Evolutionary conservation across 331 rosid species (phyloP).

Genomic region (Quercus tomentella): DNA sequence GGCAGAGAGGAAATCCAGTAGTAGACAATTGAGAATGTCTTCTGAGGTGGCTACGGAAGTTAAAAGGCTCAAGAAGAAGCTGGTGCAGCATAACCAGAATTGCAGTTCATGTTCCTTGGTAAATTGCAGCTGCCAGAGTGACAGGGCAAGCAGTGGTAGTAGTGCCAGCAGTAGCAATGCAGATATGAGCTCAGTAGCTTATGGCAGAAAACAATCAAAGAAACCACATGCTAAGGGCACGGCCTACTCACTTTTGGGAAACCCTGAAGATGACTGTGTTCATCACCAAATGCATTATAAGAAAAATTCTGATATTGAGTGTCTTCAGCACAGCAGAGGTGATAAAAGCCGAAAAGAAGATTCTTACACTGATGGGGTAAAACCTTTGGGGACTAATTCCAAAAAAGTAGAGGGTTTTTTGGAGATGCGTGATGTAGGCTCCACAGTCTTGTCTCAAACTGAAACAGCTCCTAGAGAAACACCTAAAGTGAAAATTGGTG

Average conservation of each 20-base stretch:
- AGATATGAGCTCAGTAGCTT: conserved; percentile 27
- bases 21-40: conserved; percentile 69
- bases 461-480: conserved; percentile 36
- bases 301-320: conserved; percentile 28
- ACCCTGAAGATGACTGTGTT: conserved; percentile 32
- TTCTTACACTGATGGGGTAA: conserved; percentile 21
- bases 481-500: conserved; percentile 60
- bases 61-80: conserved; percentile 84
- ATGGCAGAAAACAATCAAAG: conserved; percentile 62
- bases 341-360: conserved; percentile 21
- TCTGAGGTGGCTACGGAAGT: conserved; percentile 96
- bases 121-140: conserved; percentile 96
- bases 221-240: conserved; percentile 38
- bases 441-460: conserved; percentile 34
- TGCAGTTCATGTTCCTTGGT: conserved; percentile 85
- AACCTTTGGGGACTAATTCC: conserved; percentile 31
- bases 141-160: conserved; percentile 95
- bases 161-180: conserved; percentile 83
- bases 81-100: conserved; percentile 61
- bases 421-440: conserved; percentile 25
- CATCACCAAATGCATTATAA: conserved; percentile 27
- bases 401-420: conserved; percentile 24
- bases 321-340: conserved; percentile 22
- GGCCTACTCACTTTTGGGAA: conserved; percentile 37
- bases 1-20: conserved; percentile 47